phyloP scores from a whole-genome alignment of 1,139 yeast genomes.

The Meyerozyma athensensis region DNA sequence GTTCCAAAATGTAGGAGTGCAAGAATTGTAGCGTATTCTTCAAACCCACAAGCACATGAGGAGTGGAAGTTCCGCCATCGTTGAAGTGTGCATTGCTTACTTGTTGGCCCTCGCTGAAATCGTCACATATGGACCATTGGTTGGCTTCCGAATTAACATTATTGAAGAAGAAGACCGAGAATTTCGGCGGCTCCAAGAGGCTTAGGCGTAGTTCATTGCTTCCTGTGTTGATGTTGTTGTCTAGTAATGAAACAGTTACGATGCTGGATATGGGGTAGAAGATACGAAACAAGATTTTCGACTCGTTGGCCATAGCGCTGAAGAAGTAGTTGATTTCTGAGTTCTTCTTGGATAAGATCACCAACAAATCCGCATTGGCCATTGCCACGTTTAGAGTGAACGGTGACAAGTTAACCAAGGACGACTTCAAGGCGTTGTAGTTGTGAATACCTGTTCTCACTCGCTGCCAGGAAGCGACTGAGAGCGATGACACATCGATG shows the following conservation, averaged over 20 bases:
- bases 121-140: conserved; percentile 82
- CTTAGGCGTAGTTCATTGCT: conserved; percentile 49
- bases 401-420: conserved; percentile 61
- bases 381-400: conserved; percentile 56
- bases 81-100: conserved; percentile 62
- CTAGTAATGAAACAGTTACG: conserved; percentile 42
- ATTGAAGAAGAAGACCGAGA: conserved; percentile 65
- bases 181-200: conserved; percentile 61
- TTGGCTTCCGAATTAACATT: conserved; percentile 49
- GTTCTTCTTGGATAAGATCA: conserved; percentile 63
- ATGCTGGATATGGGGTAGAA: conserved; percentile 56
- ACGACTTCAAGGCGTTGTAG: conserved; percentile 34
- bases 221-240: conserved; percentile 39
- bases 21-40: conserved; percentile 49
- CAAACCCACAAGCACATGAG: conserved; percentile 53
- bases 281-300: conserved; percentile 64
- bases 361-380: conserved; percentile 63
- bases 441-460: conserved; percentile 58
- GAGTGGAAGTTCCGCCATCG: conserved; percentile 46
- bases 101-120: conserved; percentile 77
- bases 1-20: conserved; percentile 50
- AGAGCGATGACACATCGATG: conserved; percentile 59
- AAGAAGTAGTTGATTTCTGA: conserved; percentile 71
- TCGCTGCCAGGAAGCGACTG: conserved; percentile 79
- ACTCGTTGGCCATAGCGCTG: conserved; percentile 61